Conservation (phyloP, 2,329 filamentous ascomycete genomes). For the Calonectria multiphialidica region DNA sequence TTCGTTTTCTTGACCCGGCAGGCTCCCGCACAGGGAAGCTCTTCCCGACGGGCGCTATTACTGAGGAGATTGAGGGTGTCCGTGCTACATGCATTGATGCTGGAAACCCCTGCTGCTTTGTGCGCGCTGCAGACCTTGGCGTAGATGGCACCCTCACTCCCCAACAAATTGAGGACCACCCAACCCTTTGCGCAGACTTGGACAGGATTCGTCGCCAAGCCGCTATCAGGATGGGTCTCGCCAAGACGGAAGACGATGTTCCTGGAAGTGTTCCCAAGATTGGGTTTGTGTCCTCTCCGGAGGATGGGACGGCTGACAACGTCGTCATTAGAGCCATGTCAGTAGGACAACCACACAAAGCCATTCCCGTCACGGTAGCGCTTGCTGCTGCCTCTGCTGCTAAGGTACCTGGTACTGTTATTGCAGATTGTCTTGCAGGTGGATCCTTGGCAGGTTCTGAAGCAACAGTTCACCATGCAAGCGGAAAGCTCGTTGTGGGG, state of each 20-base stretch:
- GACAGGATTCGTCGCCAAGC: constrained; percentile 66
- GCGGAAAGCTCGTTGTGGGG: constrained; percentile 44
- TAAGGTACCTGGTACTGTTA: constrained; percentile 43
- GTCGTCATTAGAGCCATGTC: constrained; percentile 60
- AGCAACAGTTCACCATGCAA: constrained; percentile 1
- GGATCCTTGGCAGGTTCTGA: constrained; percentile 4
- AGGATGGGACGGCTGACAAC: constrained; percentile 45
- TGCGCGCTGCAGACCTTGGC: constrained; percentile 63
- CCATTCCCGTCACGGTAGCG: constrained; percentile 63
- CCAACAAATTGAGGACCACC: constrained; percentile 60
- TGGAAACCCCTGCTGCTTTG: constrained; percentile 70
- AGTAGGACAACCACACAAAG: constrained; percentile 63
- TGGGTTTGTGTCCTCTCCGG: constrained; percentile 61
- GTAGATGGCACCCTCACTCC: constrained; percentile 64
- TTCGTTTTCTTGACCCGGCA: constrained; percentile 70
- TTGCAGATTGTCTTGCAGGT: neutral
- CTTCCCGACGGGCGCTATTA: constrained; percentile 59
- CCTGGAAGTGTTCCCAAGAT: constrained; percentile 71
- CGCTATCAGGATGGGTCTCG: constrained; percentile 69
- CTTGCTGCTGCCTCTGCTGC: constrained; percentile 53
- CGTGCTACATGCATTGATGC: constrained; percentile 68
- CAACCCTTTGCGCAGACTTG: constrained; percentile 55
- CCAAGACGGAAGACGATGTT: constrained; percentile 45
- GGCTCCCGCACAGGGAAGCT: constrained; percentile 67
- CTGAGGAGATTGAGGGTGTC: constrained; percentile 62